A percentile compares a stretch with the other conserved stretches of the same genome.
Evolutionary conservation across 257 asterid genomes (phyloP).

Genomic region (Capsicum rhomboideum): DNA sequence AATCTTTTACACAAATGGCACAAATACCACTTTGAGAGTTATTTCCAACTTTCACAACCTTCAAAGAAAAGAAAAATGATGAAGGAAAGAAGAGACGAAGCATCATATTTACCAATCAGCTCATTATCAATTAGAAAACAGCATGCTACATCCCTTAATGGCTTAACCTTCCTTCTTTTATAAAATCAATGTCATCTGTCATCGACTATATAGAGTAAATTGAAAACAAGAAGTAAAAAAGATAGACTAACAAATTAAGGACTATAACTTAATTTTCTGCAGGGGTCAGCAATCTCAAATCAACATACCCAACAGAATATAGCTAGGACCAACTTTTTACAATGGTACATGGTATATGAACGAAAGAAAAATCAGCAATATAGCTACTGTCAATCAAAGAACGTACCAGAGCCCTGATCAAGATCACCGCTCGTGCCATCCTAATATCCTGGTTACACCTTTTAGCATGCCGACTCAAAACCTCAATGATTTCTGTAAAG

Average conservation of each 20-base stretch:
- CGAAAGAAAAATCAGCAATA: not conserved
- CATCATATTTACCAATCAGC: not conserved
- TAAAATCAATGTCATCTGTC: not conserved
- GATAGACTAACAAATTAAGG: not conserved
- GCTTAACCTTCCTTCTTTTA: not conserved
- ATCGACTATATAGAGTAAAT: not conserved
- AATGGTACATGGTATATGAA: not conserved
- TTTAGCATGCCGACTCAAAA: conserved; percentile 33
- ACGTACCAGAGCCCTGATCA: conserved; percentile 9
- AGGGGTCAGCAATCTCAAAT: not conserved
- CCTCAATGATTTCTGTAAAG: conserved; percentile 40
- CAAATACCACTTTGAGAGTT: not conserved
- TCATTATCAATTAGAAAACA: not conserved
- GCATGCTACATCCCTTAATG: not conserved
- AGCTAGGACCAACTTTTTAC: not conserved
- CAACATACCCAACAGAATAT: not conserved
- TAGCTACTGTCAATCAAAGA: not conserved
- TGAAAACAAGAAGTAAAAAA: not conserved
- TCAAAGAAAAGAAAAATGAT: not conserved
- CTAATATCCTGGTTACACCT: conserved; percentile 46
- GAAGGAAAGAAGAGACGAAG: not conserved
- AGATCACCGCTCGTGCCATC: conserved; percentile 46
- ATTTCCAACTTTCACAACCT: not conserved
- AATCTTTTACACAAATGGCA: not conserved
- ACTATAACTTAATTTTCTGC: not conserved